Conservation (phyloP, 2,329 filamentous ascomycete species). For the Juglanconis oblonga region DNA sequence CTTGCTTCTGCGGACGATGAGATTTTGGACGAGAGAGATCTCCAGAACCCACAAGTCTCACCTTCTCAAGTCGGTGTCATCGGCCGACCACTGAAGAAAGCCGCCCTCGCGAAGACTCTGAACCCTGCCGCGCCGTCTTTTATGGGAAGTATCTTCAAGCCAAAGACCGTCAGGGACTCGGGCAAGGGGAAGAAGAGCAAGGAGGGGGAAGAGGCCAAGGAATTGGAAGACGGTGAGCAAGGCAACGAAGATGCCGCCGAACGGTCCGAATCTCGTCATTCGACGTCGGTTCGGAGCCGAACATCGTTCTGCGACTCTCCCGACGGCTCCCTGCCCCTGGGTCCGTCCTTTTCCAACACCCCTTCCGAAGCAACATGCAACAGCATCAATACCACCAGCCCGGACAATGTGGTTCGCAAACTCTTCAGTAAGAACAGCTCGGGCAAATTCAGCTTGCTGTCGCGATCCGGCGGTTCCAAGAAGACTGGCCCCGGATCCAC, state of each 20-base stretch:
- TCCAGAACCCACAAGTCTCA: constrained; percentile 49
- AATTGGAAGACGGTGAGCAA: constrained; percentile 14
- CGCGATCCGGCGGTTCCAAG: constrained; percentile 54
- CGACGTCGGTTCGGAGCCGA: constrained; percentile 16
- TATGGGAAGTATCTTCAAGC: constrained; percentile 65
- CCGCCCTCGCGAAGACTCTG: constrained; percentile 57
- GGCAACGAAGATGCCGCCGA: constrained; percentile 19
- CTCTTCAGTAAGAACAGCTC: constrained; percentile 65
- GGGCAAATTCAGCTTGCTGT: constrained; percentile 62
- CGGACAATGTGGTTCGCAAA: constrained; percentile 57
- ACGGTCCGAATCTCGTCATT: constrained; percentile 32
- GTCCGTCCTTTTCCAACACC: constrained; percentile 54
- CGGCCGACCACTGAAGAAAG: constrained; percentile 63
- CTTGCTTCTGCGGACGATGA: constrained; percentile 63
- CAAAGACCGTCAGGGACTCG: constrained; percentile 38
- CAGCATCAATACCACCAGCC: constrained; percentile 40
- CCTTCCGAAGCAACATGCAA: constrained; percentile 48
- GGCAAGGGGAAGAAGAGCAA: constrained; percentile 36
- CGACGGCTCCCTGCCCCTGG: constrained; percentile 52
- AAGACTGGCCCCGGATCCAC: constrained; percentile 47
- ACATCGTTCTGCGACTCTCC: constrained; percentile 44
- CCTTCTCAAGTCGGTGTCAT: constrained; percentile 68
- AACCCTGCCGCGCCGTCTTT: constrained; percentile 92
- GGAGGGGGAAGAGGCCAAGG: constrained; percentile 38
- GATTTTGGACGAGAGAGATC: constrained; percentile 57